These are phyloP conservation scores for Lactarius evosmus DNA, from an alignment of 768 basidiomycete genomes.

Conservation along the genomic window DNA sequence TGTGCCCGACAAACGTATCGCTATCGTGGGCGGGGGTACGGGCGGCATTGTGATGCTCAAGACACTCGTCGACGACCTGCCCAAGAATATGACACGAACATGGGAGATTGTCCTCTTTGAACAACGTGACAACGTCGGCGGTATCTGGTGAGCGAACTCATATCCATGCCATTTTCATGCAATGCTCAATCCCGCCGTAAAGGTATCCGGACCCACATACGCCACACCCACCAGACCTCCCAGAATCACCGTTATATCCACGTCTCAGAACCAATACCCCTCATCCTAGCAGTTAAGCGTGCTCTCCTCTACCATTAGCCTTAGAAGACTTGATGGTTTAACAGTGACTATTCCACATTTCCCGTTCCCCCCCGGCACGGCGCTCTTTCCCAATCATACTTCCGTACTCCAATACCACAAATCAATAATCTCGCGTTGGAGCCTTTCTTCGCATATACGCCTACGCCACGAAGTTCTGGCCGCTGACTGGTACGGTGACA, in stretches of 20 bases:
- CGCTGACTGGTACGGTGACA: constrained; percentile 43
- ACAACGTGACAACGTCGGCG: constrained; percentile 48
- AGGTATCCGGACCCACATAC: constrained; percentile 50
- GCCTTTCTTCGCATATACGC: constrained; percentile 41
- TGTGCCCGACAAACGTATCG: constrained; percentile 44
- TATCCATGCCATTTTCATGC: neutral
- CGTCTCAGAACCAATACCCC: constrained; percentile 54
- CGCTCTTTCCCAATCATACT: constrained; percentile 49
- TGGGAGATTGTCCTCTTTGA: constrained; percentile 56
- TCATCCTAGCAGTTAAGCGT: constrained; percentile 41
- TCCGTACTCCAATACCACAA: constrained; percentile 47
- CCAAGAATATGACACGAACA: constrained; percentile 36
- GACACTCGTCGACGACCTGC: constrained; percentile 45
- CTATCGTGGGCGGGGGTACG: constrained; percentile 54
- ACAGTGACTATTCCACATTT: constrained; percentile 51
- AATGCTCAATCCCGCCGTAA: neutral
- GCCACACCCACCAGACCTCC: constrained; percentile 37
- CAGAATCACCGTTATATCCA: constrained; percentile 51
- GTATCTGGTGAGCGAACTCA: constrained; percentile 47
- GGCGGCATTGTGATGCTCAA: constrained; percentile 54
- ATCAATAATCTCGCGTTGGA: constrained; percentile 40
- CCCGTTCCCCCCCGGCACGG: constrained; percentile 49
- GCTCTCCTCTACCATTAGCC: neutral
- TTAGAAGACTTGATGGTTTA: constrained; percentile 29
- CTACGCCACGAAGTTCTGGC: constrained; percentile 44